Evolutionary conservation across 1,284 basidiomycete genomes (phyloP).

Genomic region (Papiliotrema fonsecae): DNA sequence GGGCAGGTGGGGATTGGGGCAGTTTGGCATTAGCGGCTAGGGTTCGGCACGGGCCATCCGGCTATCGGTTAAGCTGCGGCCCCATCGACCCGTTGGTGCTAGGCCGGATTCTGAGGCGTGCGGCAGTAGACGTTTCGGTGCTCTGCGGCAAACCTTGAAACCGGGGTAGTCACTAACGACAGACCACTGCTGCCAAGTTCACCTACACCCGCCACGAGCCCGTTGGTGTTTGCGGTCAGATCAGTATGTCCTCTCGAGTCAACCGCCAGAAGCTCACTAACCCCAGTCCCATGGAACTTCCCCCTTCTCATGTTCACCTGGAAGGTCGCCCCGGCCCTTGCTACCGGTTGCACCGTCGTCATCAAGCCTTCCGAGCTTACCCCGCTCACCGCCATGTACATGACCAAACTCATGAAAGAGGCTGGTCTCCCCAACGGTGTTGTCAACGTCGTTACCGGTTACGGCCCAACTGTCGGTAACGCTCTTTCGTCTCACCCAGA

Average conservation of each 20-base stretch:
- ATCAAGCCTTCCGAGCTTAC: conserved; percentile 89
- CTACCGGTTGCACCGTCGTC: conserved; percentile 75
- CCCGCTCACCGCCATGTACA: conserved; percentile 60
- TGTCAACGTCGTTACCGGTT: conserved; percentile 60
- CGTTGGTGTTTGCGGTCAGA: conserved; percentile 79
- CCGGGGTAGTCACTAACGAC: background rate
- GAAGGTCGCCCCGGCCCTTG: conserved; percentile 81
- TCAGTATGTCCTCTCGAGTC: conserved; percentile 48
- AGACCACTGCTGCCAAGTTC: conserved; percentile 64
- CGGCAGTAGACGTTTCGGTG: too few species aligned
- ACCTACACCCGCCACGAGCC: conserved; percentile 86
- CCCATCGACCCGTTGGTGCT: too few species aligned
- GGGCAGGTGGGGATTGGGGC: too few species aligned
- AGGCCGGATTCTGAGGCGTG: too few species aligned
- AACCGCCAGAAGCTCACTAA: background rate
- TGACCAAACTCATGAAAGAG: conserved; percentile 51
- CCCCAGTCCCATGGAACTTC: conserved; percentile 59
- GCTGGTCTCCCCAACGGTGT: conserved; percentile 65
- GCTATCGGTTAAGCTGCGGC: too few species aligned
- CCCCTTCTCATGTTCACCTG: conserved; percentile 66
- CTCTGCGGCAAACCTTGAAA: background rate
- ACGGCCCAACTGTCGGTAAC: conserved; percentile 62
- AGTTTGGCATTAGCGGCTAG: too few species aligned
- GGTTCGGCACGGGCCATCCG: too few species aligned
- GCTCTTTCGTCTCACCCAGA: conserved; percentile 55